Evolutionary conservation across 106 monocot genomes (phyloP).

Genomic region (Apostasia shenzhenica): DNA sequence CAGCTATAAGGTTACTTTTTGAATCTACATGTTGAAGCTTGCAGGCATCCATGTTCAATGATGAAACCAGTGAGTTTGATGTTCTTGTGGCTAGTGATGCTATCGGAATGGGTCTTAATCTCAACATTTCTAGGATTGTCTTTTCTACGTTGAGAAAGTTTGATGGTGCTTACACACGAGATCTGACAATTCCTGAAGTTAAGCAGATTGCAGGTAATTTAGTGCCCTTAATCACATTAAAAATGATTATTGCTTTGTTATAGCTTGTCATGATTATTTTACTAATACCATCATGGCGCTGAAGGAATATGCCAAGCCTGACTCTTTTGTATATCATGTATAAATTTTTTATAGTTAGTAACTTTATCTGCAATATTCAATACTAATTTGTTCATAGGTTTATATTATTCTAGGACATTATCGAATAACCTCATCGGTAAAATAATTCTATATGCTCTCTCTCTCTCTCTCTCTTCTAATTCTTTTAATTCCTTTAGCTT

Average conservation of each 20-base stretch:
- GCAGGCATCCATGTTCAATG: slow-evolving; percentile 95
- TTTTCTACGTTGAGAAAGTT: slow-evolving; percentile 82
- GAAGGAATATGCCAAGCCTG: too few relatives aligned
- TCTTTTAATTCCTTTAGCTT: too few relatives aligned
- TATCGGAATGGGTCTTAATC: slow-evolving; percentile 96
- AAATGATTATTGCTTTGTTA: too few relatives aligned
- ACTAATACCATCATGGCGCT: too few relatives aligned
- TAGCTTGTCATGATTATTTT: too few relatives aligned
- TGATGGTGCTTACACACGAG: slow-evolving; percentile 55
- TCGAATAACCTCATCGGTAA: too few relatives aligned
- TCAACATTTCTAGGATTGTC: slow-evolving; percentile 91
- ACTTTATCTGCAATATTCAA: background rate
- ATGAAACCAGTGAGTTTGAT: slow-evolving; percentile 84
- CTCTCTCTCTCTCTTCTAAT: too few relatives aligned
- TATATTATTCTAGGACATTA: too few relatives aligned
- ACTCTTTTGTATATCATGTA: too few relatives aligned
- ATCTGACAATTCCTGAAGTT: slow-evolving; percentile 73
- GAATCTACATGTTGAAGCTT: slow-evolving; percentile 26
- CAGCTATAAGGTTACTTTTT: background rate
- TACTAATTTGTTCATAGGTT: too few relatives aligned
- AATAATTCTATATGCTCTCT: too few relatives aligned
- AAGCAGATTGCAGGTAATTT: slow-evolving; percentile 90
- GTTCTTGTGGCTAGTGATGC: slow-evolving; percentile 96
- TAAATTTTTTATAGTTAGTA: background rate
- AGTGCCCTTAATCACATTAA: background rate